These are phyloP conservation scores for Coemansia sp. DNA, from an alignment of 371 early-diverging fungal species.

Conservation along the genomic window DNA sequence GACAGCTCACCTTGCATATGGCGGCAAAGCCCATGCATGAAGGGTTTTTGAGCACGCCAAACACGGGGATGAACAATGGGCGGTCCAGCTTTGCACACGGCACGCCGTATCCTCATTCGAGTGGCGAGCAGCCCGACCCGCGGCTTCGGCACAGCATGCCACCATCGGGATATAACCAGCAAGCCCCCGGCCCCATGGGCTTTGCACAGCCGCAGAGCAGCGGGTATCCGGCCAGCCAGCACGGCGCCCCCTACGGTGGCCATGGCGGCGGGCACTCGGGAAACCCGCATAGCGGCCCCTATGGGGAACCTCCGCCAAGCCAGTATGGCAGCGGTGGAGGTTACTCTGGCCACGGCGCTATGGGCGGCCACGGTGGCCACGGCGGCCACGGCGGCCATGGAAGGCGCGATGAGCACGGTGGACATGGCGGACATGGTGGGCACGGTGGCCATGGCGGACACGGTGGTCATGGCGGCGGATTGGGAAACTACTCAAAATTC, in stretches of 20 bases:
- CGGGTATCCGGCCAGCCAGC: not conserved
- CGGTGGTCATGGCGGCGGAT: constrained; percentile 9
- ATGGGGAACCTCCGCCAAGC: not conserved
- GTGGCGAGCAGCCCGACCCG: not conserved
- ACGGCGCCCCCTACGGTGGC: constrained; percentile 1
- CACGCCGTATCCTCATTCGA: constrained; percentile 2
- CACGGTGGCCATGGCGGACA: constrained; percentile 4
- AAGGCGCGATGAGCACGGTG: not conserved
- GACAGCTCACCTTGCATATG: not conserved
- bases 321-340: not conserved
- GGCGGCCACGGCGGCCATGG: constrained; percentile 9
- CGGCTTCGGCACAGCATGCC: constrained; percentile 1
- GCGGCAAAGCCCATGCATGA: not conserved
- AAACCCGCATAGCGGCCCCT: not conserved
- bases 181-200: not conserved
- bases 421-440: constrained; percentile 4
- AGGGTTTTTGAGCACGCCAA: not conserved
- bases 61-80: not conserved
- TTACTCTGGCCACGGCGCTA: not conserved
- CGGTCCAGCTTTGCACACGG: not conserved
- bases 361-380: constrained; percentile 3
- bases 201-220: not conserved
- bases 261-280: not conserved
- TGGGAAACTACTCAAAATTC: not conserved
- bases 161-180: not conserved